phyloP scores from a whole-genome alignment of 306 rosid species.

The Vicia faba region DNA sequence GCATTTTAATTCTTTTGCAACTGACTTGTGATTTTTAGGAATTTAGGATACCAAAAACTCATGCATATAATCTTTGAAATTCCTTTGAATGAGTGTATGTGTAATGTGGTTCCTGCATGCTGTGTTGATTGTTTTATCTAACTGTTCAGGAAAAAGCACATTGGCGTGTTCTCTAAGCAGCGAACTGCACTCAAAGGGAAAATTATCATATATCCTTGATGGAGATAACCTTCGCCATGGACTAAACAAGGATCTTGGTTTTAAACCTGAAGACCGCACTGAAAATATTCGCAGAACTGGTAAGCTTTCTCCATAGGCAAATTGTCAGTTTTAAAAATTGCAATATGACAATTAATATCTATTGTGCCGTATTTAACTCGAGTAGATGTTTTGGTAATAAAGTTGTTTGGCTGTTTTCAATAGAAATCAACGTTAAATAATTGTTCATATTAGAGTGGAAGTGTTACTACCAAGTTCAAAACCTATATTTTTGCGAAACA shows the following conservation, averaged over 20 bases:
- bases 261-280: slow-evolving; percentile 72
- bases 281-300: slow-evolving; percentile 91
- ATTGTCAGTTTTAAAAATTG: slow-evolving; percentile 20
- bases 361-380: background rate
- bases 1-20: slow-evolving; percentile 10
- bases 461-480: background rate
- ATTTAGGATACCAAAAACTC: background rate
- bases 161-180: slow-evolving; percentile 73
- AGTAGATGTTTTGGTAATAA: slow-evolving; percentile 1
- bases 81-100: slow-evolving; percentile 3
- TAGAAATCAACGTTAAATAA: background rate
- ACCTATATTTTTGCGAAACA: background rate
- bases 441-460: slow-evolving; percentile 12
- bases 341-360: slow-evolving; percentile 24
- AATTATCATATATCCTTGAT: slow-evolving; percentile 77
- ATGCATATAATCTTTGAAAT: slow-evolving; percentile 4
- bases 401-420: slow-evolving; percentile 22
- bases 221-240: slow-evolving; percentile 95
- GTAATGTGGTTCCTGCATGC: slow-evolving; percentile 5
- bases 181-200: slow-evolving; percentile 64
- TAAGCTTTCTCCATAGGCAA: slow-evolving; percentile 39
- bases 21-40: slow-evolving; percentile 9
- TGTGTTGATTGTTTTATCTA: slow-evolving; percentile 31
- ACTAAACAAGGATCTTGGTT: slow-evolving; percentile 74
- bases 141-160: slow-evolving; percentile 78